Conservation (phyloP, 257 asterid genomes). For the Cinchona pubescens region DNA sequence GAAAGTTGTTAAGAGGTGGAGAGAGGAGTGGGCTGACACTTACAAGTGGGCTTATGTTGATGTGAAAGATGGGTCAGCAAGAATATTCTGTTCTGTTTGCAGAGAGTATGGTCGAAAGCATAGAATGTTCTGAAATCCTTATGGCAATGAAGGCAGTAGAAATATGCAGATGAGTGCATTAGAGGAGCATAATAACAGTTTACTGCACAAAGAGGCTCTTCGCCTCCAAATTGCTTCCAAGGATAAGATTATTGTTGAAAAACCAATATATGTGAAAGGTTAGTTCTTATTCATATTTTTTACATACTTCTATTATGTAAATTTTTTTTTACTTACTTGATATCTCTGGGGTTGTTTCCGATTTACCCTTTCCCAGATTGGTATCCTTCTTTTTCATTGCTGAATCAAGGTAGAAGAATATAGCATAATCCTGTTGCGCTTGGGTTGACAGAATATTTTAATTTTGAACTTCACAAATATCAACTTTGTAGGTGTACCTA, state of each 20-base stretch:
- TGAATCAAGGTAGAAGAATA: not conserved
- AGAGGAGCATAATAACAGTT: constrained; percentile 97
- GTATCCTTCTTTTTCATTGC: not conserved
- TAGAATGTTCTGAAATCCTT: constrained; percentile 95
- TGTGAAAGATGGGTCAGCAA: constrained; percentile 86
- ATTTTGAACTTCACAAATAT: not conserved
- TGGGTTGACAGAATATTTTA: not conserved
- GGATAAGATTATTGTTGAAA: constrained; percentile 79
- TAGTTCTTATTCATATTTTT: constrained; percentile 20
- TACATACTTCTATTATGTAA: not conserved
- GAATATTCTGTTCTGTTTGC: constrained; percentile 96
- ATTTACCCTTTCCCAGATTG: not conserved
- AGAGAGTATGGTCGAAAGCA: constrained; percentile 98
- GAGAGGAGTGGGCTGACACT: constrained; percentile 99
- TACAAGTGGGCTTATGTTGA: constrained; percentile 99
- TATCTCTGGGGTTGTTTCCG: not conserved
- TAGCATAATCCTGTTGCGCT: not conserved
- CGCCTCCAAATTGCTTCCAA: constrained; percentile 95
- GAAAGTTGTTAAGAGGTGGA: constrained; percentile 97
- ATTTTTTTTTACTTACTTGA: constrained; percentile 7
- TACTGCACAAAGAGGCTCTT: constrained; percentile 98
- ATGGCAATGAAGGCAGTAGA: constrained; percentile 98
- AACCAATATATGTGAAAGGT: constrained; percentile 94
- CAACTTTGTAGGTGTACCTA: not conserved
- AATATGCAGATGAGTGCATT: constrained; percentile 99